Percentiles rank a stretch among this genome's conserved stretches.
These are phyloP conservation scores for Hemileccinum rubropunctum DNA, from an alignment of 768 basidiomycete species.

Conservation along the genomic window DNA sequence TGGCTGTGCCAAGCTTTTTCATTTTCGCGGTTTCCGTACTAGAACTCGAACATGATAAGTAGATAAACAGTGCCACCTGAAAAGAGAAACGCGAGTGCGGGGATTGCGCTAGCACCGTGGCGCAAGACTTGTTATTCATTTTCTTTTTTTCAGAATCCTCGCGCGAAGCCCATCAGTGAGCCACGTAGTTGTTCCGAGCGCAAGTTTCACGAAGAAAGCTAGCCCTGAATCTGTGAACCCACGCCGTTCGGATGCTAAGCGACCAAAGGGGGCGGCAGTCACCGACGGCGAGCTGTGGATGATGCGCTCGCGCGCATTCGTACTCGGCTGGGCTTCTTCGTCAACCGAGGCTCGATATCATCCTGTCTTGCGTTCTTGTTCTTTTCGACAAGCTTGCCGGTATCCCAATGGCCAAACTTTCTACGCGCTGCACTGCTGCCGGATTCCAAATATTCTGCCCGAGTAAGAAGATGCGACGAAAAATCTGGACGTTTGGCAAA, in stretches of 20 bases:
- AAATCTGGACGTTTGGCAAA: conserved; percentile 57
- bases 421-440: conserved; percentile 74
- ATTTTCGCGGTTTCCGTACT: conserved; percentile 20
- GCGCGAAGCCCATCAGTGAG: background rate
- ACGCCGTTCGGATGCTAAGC: conserved; percentile 1
- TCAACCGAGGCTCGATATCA: conserved; percentile 24
- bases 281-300: conserved; percentile 28
- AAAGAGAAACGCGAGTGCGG: conserved; percentile 4
- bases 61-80: conserved; percentile 9
- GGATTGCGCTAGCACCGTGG: conserved; percentile 3
- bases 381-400: conserved; percentile 23
- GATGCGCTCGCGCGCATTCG: conserved; percentile 22
- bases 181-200: background rate
- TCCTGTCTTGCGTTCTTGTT: conserved; percentile 17
- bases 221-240: conserved; percentile 21
- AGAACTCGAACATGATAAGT: conserved; percentile 15
- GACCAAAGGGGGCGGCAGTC: conserved; percentile 10
- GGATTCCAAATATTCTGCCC: conserved; percentile 81
- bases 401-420: conserved; percentile 68
- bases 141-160: background rate
- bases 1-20: conserved; percentile 20
- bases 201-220: conserved; percentile 7
- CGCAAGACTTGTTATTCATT: background rate
- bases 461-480: conserved; percentile 55
- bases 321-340: conserved; percentile 28